Evolutionary conservation across 176 grass and related monocot species (phyloP), one percentile per base, ranked within the genome.

Genomic region (Musa acuminata): DNA sequence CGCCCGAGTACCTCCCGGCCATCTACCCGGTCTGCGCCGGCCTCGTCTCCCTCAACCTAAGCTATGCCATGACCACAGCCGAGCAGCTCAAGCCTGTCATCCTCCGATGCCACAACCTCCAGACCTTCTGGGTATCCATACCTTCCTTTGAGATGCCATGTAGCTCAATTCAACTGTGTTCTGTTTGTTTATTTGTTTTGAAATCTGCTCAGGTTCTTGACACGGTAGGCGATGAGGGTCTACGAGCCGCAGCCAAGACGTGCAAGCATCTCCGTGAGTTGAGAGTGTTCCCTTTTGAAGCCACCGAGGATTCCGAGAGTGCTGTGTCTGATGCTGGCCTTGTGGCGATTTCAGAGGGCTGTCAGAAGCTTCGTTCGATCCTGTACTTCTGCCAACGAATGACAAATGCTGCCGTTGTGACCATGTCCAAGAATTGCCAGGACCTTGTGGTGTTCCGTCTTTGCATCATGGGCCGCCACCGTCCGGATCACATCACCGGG

Each of bases 371-470:
- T 71, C 77, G 71, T 0, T 99, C 95, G 0, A 94, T 91, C 10
- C 81, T 99, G 0, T 99, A 91, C 83, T 99, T 99, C 74, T 99
- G 95, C 82, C 95, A 99, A 63, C 81, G 51, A 2, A 99, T 99
- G 95, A 99, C 95, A 62, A 99, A 99, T 67, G 78, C 75, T 8
- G 90, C 95, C 7, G 90, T 99, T 2, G 51, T 89, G 29, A 27
- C 80, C 75, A 91, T 94, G 86, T 94, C 95, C 7, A 54, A 77
- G 19, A 94, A 94, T 75, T 99, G 95, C 84, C 79, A 51, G 0
- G 95, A 99, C 63, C 72, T 99, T 24, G 79, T 82, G 55, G 86
- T 99, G 48, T 99, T 99, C 82, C 88, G 95, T 19, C 60, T 99
- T 11, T 99, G 95, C 49, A 99, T 99, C 77, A 94, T 99, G 95